A percentile compares a stretch with the other conserved stretches of the same genome.
Conservation (phyloP, 2,329 filamentous ascomycete species). For the Lachnellula suecica region DNA sequence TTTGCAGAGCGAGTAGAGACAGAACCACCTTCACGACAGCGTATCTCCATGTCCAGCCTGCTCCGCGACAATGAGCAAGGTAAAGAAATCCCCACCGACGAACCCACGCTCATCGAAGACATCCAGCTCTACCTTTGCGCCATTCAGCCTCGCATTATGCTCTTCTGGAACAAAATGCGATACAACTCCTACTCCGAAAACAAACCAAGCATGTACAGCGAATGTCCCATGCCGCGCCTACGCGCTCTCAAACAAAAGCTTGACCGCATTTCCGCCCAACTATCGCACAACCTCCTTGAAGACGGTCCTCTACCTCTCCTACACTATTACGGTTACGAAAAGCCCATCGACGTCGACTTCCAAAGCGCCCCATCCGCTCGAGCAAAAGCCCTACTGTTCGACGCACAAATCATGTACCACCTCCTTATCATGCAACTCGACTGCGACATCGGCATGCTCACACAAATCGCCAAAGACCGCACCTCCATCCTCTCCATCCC, state of each 20-base stretch:
- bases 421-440: slow-evolving; percentile 38
- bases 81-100: not conserved
- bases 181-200: not conserved
- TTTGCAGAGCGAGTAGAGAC: slow-evolving; percentile 35
- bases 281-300: not conserved
- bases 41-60: slow-evolving; percentile 18
- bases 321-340: slow-evolving; percentile 28
- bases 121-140: slow-evolving; percentile 26
- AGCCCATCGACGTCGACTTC: slow-evolving; percentile 15
- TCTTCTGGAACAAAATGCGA: not conserved
- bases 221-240: slow-evolving; percentile 7
- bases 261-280: slow-evolving; percentile 13
- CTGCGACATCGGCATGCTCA: slow-evolving; percentile 35
- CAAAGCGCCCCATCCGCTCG: slow-evolving; percentile 21
- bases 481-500: not conserved
- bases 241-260: slow-evolving; percentile 18
- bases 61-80: slow-evolving; percentile 4
- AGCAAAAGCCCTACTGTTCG: slow-evolving; percentile 33
- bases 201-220: not conserved
- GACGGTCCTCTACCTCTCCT: slow-evolving; percentile 12
- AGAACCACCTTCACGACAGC: slow-evolving; percentile 34
- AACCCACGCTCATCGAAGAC: slow-evolving; percentile 25
- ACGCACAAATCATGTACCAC: slow-evolving; percentile 37
- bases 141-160: slow-evolving; percentile 16
- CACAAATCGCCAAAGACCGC: slow-evolving; percentile 27